These are phyloP conservation scores for Sisymbrium altissimum DNA, from an alignment of 345 rosid genomes.

Conservation along the genomic window DNA sequence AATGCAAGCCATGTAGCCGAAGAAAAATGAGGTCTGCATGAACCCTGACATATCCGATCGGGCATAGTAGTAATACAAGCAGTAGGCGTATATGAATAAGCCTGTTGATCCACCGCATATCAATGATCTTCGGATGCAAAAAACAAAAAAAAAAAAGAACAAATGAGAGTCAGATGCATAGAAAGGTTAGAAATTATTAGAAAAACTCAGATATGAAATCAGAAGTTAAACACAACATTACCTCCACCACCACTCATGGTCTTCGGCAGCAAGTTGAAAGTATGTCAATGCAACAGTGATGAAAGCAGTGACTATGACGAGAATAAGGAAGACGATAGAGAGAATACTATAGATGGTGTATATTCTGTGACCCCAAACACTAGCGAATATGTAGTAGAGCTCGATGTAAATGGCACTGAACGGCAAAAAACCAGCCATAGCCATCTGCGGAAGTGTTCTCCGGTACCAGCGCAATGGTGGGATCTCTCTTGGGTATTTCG, in stretches of 20 bases:
- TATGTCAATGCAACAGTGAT: slow-evolving; percentile 56
- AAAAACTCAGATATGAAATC: background rate
- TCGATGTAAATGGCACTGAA: slow-evolving; percentile 68
- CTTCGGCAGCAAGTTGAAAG: slow-evolving; percentile 69
- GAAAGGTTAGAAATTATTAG: background rate
- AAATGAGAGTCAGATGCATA: background rate
- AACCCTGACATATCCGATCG: slow-evolving; percentile 50
- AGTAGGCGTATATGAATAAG: slow-evolving; percentile 43
- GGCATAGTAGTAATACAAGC: slow-evolving; percentile 47
- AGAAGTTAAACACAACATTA: slow-evolving; percentile 7
- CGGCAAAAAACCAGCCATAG: slow-evolving; percentile 64
- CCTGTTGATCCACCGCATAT: slow-evolving; percentile 54
- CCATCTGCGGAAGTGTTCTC: slow-evolving; percentile 58
- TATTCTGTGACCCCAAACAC: slow-evolving; percentile 73
- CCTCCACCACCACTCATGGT: slow-evolving; percentile 76
- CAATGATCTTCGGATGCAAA: slow-evolving; percentile 37
- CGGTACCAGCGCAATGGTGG: slow-evolving; percentile 58
- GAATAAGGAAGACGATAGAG: slow-evolving; percentile 60
- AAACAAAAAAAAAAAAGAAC: background rate
- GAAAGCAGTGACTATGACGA: slow-evolving; percentile 59
- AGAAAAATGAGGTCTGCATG: slow-evolving; percentile 52
- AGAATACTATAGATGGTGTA: slow-evolving; percentile 64
- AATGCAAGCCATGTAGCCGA: slow-evolving; percentile 53
- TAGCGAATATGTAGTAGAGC: slow-evolving; percentile 64
- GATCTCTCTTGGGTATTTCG: slow-evolving; percentile 58